Percentiles rank a stretch among this genome's conserved stretches.
Evolutionary conservation across 257 asterid species (phyloP).

Genomic region (Solanum medicagineum): DNA sequence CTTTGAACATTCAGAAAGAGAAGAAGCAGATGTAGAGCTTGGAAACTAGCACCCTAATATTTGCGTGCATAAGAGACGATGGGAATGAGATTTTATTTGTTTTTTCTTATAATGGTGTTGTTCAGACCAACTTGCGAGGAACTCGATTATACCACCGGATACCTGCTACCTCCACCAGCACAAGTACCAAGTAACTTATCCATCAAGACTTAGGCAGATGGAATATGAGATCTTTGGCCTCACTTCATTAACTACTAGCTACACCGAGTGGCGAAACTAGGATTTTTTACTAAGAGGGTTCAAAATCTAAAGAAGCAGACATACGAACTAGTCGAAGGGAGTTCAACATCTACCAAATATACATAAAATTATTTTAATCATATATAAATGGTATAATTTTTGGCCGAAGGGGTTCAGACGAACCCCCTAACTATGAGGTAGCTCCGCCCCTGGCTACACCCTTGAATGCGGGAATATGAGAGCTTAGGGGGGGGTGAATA

Average conservation of each 20-base stretch:
- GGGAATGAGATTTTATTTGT: background rate
- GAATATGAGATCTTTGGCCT: background rate
- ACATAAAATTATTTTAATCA: no score
- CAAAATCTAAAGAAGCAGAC: no score
- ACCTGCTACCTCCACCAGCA: background rate
- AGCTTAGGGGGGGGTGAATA: background rate
- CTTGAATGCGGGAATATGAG: background rate
- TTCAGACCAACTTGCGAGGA: background rate
- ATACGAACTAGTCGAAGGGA: no score
- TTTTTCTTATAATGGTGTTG: background rate
- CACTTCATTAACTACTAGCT: background rate
- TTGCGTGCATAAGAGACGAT: background rate
- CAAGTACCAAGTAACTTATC: background rate
- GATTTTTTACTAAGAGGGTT: no score
- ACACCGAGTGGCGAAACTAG: background rate
- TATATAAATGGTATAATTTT: no score
- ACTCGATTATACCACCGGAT: background rate
- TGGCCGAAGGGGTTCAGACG: no score
- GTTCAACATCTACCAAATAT: no score
- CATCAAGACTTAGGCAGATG: background rate
- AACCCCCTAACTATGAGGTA: no score
- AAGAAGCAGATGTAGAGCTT: background rate
- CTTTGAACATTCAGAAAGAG: background rate
- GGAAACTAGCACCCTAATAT: background rate
- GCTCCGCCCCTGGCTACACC: background rate